phyloP scores from a whole-genome alignment of 768 basidiomycete genomes.

The Pulveroboletus sp. region DNA sequence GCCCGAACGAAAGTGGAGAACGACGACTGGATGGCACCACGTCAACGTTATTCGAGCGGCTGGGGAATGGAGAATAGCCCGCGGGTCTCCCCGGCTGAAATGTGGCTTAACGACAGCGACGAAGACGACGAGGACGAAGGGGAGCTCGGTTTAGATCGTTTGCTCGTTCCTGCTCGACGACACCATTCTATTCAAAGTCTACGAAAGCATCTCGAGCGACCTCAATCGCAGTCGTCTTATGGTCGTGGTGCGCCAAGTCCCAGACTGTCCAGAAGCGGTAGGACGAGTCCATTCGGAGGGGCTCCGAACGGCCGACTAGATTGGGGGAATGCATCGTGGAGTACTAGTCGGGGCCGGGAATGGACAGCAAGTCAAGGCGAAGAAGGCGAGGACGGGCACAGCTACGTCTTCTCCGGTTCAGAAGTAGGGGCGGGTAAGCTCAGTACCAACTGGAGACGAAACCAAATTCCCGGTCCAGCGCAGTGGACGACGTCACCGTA shows the following conservation, averaged over 20 bases:
- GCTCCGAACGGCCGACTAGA: slow-evolving; percentile 3
- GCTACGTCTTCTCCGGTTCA: slow-evolving; percentile 21
- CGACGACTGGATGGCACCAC: slow-evolving; percentile 44
- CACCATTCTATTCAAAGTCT: slow-evolving; percentile 73
- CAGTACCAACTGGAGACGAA: slow-evolving; percentile 28
- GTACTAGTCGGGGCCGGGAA: slow-evolving; percentile 14
- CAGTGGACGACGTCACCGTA: slow-evolving; percentile 27
- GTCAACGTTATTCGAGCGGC: slow-evolving; percentile 31
- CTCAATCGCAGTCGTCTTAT: slow-evolving; percentile 3
- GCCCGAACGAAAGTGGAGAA: slow-evolving; percentile 58
- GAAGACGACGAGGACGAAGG: slow-evolving; percentile 45
- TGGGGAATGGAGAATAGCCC: slow-evolving; percentile 26
- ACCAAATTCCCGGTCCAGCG: slow-evolving; percentile 28
- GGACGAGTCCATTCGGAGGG: slow-evolving; percentile 15
- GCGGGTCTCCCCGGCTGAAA: slow-evolving; percentile 10
- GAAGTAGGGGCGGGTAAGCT: slow-evolving; percentile 12
- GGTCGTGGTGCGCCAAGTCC: slow-evolving; percentile 13
- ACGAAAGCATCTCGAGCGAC: slow-evolving; percentile 51
- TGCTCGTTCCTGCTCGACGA: slow-evolving; percentile 66
- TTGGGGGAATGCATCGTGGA: slow-evolving; percentile 22
- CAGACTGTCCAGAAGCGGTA: slow-evolving; percentile 16
- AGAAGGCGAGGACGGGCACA: slow-evolving; percentile 27
- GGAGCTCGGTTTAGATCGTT: slow-evolving; percentile 60
- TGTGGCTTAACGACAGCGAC: slow-evolving; percentile 24
- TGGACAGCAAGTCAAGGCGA: slow-evolving; percentile 28